Conservation (phyloP, 257 asterid genomes). For the Asclepias syriaca region DNA sequence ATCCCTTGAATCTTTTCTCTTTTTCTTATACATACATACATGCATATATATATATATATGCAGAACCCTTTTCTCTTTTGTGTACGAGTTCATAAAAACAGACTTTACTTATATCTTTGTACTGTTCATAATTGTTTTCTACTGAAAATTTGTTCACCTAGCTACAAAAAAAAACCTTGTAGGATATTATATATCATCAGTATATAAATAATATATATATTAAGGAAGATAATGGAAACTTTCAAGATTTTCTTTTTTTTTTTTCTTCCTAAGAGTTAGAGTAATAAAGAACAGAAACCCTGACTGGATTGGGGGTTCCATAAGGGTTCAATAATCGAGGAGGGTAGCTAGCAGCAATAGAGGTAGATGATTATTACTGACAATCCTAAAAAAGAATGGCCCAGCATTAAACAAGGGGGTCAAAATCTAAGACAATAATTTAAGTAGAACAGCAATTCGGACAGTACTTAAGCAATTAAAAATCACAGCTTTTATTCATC, state of each 20-base stretch:
- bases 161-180: background rate
- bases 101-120: too few species aligned
- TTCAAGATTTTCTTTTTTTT: too few species aligned
- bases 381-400: conserved; percentile 5
- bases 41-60: background rate
- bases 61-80: background rate
- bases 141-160: background rate
- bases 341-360: background rate
- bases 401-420: conserved; percentile 7
- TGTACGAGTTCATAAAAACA: background rate
- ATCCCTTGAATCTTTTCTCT: background rate
- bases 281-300: too few species aligned
- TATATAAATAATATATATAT: too few species aligned
- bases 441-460: background rate
- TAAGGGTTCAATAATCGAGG: conserved; percentile 9
- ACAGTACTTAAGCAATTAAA: background rate
- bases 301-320: too few species aligned
- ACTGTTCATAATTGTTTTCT: background rate
- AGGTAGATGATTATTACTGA: background rate
- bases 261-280: too few species aligned
- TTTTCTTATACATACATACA: too few species aligned
- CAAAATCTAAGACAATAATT: background rate
- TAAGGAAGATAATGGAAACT: too few species aligned
- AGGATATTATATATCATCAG: too few species aligned
- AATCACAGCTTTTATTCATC: background rate